Base-by-base conservation (phyloP, 1,284 basidiomycete species). In the Apiotrichum sp. region DNA sequence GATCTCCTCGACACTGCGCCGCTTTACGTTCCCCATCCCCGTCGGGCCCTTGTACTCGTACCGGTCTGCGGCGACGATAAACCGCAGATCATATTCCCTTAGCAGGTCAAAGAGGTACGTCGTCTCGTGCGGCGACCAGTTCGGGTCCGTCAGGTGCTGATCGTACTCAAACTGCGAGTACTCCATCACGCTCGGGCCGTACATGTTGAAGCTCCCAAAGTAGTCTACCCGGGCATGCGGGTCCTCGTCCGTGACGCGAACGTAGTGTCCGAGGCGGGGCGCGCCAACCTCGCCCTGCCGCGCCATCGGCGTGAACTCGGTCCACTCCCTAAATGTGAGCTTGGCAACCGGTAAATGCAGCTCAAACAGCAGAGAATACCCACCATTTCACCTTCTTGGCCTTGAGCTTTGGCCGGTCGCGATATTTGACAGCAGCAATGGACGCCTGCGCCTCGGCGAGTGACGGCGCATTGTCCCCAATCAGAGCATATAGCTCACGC, bases 71-170 rank as follows among this genome's bases (percentile, higher is more conserved):
- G 95, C 85, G 59, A 98, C 81, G 68, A 91, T 87, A 81, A 95
- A 98, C 48, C 96, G 83, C 16, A 87, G 79, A 73, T 98, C 95
- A 65, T 89, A 98, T 52, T 87, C 83, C 47, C 83, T 80, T 16
- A 89, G 86, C 13, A 97, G 76, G 6, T 80, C 78, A 75, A 98
- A 95, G 0, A 99, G 81, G 69, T 98, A 93, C 69, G 92, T 88
- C 0, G 96, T 98, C 78, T 98, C 93, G 66, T 93, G 90, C 63
- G 87, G 87, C 0, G 89, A 84, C 96, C 96, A 98, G 57, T 87
- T 85, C 14, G 80, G 79, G 71, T 98, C 93, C 85, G 63, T 51
- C 2, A 98, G 79, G 61, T 87, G 81, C 38, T 83, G 82, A 9
- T 84, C 83, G 72, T 98, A 99, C 78, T 98, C 96, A 59, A 93